Evolutionary conservation across 306 rosid genomes (phyloP), one percentile per base, ranked within the genome.

Genomic region (Astragalus membranaceus): DNA sequence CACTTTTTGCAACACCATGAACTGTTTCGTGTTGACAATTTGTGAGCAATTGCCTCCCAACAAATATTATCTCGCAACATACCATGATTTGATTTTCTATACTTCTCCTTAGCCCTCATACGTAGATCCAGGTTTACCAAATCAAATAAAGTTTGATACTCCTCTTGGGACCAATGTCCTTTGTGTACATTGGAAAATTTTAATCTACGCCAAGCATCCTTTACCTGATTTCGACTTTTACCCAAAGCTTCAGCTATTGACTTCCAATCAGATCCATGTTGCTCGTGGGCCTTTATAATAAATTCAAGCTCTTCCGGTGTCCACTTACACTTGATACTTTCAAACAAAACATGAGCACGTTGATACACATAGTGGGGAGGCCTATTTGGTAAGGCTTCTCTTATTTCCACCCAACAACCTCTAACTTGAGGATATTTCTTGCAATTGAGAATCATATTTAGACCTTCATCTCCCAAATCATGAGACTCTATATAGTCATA

Each of bases 41-140:
- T 77, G 20, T 63, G 41, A 55, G 88, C 77, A 59, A 89, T 88
- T 64, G 88, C 79, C 82, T 87, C 91, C 98, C 98, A 89, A 65
- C 81, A 52, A 49, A 92, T 83, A 76, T 89, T 86, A 74, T 92
- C 98, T 39, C 89, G 89, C 74, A 92, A 61, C 95, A 88, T 89
- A 12, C 96, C 96, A 33, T 86, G 86, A 76, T 73, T 77, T 23
- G 55, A 16, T 80, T 61, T 88, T 48, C 73, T 88, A 20, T 2
- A 6, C 8, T 69, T 88, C 56, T 86, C 91, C 14, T 1, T 46
- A 47, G 82, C 95, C 79, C 85, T 88, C 7, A 50, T 10, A 0
- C 80, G 81, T 44, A 92, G 89, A 76, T 92, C 96, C 64, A n/a
- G 15, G 80, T 89, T 92, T 46, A 89, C 95, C 53, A 89, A 79